Evolutionary conservation across 768 basidiomycete species (phyloP).

Genomic region (Kwoniella shandongensis): DNA sequence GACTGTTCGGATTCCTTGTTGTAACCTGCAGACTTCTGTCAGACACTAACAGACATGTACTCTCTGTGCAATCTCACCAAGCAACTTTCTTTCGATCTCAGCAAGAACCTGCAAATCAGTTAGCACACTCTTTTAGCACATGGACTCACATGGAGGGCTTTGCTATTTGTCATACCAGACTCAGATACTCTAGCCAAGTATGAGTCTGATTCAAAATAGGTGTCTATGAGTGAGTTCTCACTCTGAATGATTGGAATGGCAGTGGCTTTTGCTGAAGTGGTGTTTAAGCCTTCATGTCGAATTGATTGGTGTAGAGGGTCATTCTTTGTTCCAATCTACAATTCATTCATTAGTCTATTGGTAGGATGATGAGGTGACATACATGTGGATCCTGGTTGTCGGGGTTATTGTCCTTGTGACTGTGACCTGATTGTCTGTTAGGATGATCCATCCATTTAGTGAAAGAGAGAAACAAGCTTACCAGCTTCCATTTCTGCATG

Average conservation of each 20-base stretch:
- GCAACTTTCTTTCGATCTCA: constrained; percentile 49
- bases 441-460: too few relatives aligned
- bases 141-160: constrained; percentile 39
- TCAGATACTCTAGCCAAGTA: constrained; percentile 44
- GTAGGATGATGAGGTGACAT: neutral
- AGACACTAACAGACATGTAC: neutral
- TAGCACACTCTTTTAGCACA: neutral
- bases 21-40: constrained; percentile 22
- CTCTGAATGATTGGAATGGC: too few relatives aligned
- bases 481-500: too few relatives aligned
- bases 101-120: constrained; percentile 35
- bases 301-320: too few relatives aligned
- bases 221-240: constrained; percentile 30
- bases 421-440: too few relatives aligned
- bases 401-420: too few relatives aligned
- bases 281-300: constrained; percentile 23
- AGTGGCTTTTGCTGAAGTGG: too few relatives aligned
- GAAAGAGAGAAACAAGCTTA: too few relatives aligned
- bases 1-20: constrained; percentile 26
- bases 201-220: constrained; percentile 32
- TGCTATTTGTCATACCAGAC: constrained; percentile 47
- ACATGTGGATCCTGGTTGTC: neutral
- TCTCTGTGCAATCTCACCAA: constrained; percentile 23
- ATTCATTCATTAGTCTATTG: neutral
- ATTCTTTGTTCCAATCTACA: too few relatives aligned